Base-by-base conservation (phyloP, 148 eudicot genomes). In the Chenopodium quinoa region DNA sequence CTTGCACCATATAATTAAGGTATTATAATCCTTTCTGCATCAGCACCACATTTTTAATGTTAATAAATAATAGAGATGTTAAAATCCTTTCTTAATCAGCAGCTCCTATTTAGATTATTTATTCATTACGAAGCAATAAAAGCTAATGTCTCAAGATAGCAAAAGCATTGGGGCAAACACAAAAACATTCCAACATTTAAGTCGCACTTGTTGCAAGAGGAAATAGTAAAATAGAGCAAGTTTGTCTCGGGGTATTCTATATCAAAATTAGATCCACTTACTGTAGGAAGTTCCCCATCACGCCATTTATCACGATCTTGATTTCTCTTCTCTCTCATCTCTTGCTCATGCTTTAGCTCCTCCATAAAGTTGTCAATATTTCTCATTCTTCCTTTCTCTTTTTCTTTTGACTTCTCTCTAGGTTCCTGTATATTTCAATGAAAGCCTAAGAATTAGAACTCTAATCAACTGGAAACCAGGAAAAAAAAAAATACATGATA, bases 331-430 rank as follows among this genome's bases (percentile, higher is more conserved):
- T 96, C 98, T 87, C 98, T 92, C 95, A 93, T 72, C 85, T 96
- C 99, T 79, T 96, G 99, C 83, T 91, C 97, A 23, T 88, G 93
- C 86, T 96, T 96, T 83, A 96, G 69, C 89, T 96, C 99, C 86
- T 93, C 99, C 98, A 96, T 94, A 78, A 96, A 96, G 83, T 93
- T 86, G 89, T 96, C 99, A 76, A 96, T 96, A 82, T 96, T 96
- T 85, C 99, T 85, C 50, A 90, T 72, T 84, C 91, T 92, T 25
- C 99, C 99, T 84, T 88, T 93, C 81, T 92, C 96, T 85, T 88
- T 93, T 85, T 96, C 99, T 90, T 88, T 96, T 29, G 94, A 89
- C 88, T 91, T 96, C 85, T 92, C 98, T 76, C 91, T 97, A 73
- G 91, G 88, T 86, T 86, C 93, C 90, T 88, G 83, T 75, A 82